Base-by-base conservation (phyloP, 306 rosid species). In the Pachyrhizus erosus region DNA sequence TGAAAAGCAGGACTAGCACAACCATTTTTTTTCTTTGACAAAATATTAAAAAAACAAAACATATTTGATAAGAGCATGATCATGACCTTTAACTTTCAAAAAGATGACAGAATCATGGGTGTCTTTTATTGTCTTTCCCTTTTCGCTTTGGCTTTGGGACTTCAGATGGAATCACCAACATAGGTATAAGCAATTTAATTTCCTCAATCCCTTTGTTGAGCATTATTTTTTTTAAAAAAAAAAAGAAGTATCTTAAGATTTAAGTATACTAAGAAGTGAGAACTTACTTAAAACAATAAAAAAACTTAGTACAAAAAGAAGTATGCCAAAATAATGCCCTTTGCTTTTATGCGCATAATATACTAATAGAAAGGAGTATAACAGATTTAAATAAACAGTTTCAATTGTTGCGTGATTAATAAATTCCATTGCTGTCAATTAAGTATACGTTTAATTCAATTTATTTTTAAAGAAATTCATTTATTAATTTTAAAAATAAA, bases 221-320 rank as follows among this genome's bases (percentile, higher is more conserved):
- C 31, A 52, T 6, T 45, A 31, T 79, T 48, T 61, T 60, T n/a
- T n/a, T n/a, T n/a, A n/a, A n/a, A 37, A 55, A 39, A 18, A 17
- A 64, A n/a, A 42, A 7, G 24, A 75, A 54, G 48, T 74, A 82
- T 84, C 92, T 88, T 90, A 88, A 79, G 79, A 80, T 67, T 67
- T 13, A 90, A 88, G 92, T 75, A 84, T 81, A 29, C 55, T 73
- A 49, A 49, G 7, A n/a, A n/a, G n/a, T n/a, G n/a, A n/a, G n/a
- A 49, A n/a, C 7, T 9, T 49, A n/a, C 8, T 5, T 49, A 17
- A 17, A 54, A 20, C 18, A 54, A 20, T 42, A 8, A 54, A 54
- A 4, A 7, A 8, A n/a, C n/a, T n/a, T n/a, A n/a, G n/a, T 23
- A 9, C 1, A 49, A 48, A 48, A 9, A 13, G 17, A 45, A 45